These are phyloP conservation scores for Paracoccidioides lutzii DNA, from an alignment of 2,329 filamentous ascomycete genomes.

Conservation along the genomic window DNA sequence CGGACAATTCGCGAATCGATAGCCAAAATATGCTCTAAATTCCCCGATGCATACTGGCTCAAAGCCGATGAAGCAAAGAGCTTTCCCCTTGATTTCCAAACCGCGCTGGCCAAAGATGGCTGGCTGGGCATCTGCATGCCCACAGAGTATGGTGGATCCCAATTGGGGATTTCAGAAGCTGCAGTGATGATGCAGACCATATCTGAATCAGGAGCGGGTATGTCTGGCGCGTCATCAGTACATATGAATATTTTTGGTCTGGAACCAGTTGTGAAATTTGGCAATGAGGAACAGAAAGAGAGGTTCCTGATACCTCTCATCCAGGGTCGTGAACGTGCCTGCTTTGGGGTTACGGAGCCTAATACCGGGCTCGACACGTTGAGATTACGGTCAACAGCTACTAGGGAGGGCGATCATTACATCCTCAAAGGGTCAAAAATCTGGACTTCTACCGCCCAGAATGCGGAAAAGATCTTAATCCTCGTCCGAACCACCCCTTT, in stretches of 20 bases:
- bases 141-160: constrained; percentile 29
- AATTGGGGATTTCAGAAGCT: constrained; percentile 32
- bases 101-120: constrained; percentile 28
- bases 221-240: constrained; percentile 31
- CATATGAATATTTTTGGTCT: constrained; percentile 39
- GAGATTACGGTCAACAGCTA: constrained; percentile 59
- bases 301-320: constrained; percentile 68
- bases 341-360: constrained; percentile 81
- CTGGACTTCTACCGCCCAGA: constrained; percentile 54
- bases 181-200: constrained; percentile 38
- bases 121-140: constrained; percentile 38
- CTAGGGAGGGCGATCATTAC: constrained; percentile 52
- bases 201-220: constrained; percentile 33
- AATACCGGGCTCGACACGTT: constrained; percentile 88
- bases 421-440: constrained; percentile 73
- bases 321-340: constrained; percentile 67
- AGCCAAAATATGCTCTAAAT: constrained; percentile 31
- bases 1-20: constrained; percentile 33
- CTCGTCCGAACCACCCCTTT: constrained; percentile 31
- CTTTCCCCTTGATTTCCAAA: constrained; percentile 31
- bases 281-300: constrained; percentile 70
- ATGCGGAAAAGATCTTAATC: constrained; percentile 33
- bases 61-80: constrained; percentile 24
- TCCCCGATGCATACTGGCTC: constrained; percentile 33
- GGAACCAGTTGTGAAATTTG: constrained; percentile 49